Evolutionary conservation across 2,329 filamentous ascomycete genomes (phyloP), one percentile per base, ranked within the genome.

Genomic region (Lasiodiplodia sp.): DNA sequence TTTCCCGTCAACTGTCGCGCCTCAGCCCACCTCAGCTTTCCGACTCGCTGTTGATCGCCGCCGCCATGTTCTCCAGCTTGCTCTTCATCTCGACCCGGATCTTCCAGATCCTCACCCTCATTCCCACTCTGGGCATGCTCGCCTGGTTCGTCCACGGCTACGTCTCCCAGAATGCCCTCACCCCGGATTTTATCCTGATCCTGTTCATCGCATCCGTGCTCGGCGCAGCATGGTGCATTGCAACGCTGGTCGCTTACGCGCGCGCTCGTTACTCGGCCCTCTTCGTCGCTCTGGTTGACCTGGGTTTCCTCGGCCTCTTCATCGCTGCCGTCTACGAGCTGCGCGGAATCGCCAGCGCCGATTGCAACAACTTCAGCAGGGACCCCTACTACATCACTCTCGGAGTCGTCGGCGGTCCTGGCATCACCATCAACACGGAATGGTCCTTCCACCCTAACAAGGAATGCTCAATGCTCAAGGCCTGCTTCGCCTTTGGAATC

Each of bases 381-480:
- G 82, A 81, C 64, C 80, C 83, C 58, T 89, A 88, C 79, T 86
- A 86, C 73, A 77, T 87, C 66, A 84, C 85, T 60, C 83, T 94
- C 53, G 91, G 91, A 14, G 83, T 86, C 14, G 87, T 92, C 70
- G 86, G 88, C 37, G 83, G 81, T 71, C 87, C 87, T 53, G 84
- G 84, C 16, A 71, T 73, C 8, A 72, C 80, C 40, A 82, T 80
- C 37, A 79, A 86, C 44, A 85, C 81, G 68, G 75, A 75, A 10
- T 82, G 88, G 69, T 79, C 85, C 52, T 76, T 90, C 51, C 79
- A 86, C 66, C 79, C 90, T 47, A 86, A 92, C 80, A 95, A 95
- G 85, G 88, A 89, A 5, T 98, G 95, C 82, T 88, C 91, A 62
- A 96, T 97, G 93, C 88, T 97, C 76, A 98, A 97, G 87, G 91